Conservation (phyloP, 805 yeast genomes). For the Huiozyma sinensis region DNA sequence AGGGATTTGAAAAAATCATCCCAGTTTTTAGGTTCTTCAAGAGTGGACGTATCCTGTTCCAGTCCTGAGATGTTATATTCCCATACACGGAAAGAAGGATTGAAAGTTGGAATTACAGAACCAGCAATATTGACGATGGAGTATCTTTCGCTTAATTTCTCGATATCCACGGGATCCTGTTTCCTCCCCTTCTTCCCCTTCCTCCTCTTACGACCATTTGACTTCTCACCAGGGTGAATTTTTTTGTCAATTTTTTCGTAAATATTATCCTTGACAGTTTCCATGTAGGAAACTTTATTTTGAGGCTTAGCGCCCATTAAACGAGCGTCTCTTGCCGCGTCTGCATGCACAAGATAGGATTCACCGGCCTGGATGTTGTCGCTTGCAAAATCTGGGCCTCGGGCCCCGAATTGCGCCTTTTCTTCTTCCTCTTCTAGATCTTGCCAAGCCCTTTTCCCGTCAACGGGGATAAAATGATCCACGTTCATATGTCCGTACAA, state of each 20-base stretch:
- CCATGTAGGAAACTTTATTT: conserved; percentile 57
- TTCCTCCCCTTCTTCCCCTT: conserved; percentile 8
- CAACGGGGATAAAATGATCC: conserved; percentile 75
- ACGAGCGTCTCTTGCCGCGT: conserved; percentile 20
- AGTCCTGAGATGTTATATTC: conserved; percentile 66
- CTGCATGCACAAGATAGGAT: conserved; percentile 14
- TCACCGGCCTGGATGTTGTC: conserved; percentile 6
- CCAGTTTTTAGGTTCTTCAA: conserved; percentile 39
- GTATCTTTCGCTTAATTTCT: conserved; percentile 39
- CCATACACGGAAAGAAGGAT: conserved; percentile 77
- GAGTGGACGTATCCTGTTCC: conserved; percentile 4
- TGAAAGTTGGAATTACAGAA: conserved; percentile 75
- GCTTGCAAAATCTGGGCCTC: conserved; percentile 16
- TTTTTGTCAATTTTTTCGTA: conserved; percentile 39
- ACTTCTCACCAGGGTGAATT: conserved; percentile 9
- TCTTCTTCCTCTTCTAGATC: conserved; percentile 18
- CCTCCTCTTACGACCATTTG: conserved; percentile 10
- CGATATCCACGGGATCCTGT: conserved; percentile 6
- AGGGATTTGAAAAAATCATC: conserved; percentile 41
- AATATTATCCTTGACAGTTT: conserved; percentile 39
- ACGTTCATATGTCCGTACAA: conserved; percentile 84
- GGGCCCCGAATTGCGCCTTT: conserved; percentile 4
- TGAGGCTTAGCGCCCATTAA: conserved; percentile 53
- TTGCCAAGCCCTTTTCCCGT: conserved; percentile 56
- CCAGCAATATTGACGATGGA: conserved; percentile 60